Conservation (phyloP, 495 filamentous ascomycete genomes). For the Neurospora cerealis region DNA sequence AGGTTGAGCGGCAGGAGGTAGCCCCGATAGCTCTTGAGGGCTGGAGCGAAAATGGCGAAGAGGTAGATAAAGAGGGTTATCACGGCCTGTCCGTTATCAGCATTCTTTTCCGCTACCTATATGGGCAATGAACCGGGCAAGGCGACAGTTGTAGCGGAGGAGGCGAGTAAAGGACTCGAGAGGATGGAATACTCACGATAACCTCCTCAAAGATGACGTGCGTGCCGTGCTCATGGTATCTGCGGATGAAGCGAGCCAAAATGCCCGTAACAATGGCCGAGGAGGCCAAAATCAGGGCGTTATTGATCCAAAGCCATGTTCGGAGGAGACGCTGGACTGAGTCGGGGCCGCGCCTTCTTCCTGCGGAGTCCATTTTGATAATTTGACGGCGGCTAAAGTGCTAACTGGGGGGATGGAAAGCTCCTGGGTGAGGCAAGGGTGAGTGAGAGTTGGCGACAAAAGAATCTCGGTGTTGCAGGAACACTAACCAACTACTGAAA, state of each 20-base stretch:
- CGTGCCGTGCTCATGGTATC: conserved; percentile 7
- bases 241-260: conserved; percentile 15
- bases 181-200: conserved; percentile 10
- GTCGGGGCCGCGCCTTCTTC: background rate
- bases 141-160: background rate
- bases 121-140: background rate
- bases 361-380: background rate
- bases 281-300: conserved; percentile 17
- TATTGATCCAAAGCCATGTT: conserved; percentile 9
- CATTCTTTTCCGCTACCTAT: background rate
- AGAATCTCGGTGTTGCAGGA: background rate
- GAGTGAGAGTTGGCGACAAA: background rate
- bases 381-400: background rate
- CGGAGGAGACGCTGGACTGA: conserved; percentile 5
- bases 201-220: conserved; percentile 16
- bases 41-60: conserved; percentile 12
- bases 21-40: conserved; percentile 19
- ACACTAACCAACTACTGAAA: background rate
- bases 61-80: conserved; percentile 18
- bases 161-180: background rate
- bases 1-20: conserved; percentile 20
- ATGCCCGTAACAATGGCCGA: conserved; percentile 18
- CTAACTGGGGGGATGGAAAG: background rate
- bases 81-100: conserved; percentile 2
- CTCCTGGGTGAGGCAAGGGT: background rate